Evolutionary conservation across 257 asterid genomes (phyloP).

Genomic region (Nicotiana sylvestris): DNA sequence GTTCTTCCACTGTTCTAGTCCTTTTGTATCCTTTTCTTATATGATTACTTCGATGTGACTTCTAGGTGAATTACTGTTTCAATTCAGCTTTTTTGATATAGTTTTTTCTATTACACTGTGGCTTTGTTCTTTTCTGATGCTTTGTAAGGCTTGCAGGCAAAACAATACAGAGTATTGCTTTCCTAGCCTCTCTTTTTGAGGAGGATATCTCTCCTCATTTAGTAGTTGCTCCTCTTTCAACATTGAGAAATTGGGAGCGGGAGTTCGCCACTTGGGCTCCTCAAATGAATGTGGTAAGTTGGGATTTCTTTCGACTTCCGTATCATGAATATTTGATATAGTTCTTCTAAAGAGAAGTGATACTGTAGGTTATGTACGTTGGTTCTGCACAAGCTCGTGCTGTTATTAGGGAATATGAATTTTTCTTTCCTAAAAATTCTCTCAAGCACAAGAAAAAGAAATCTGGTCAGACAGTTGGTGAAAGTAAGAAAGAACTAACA

Average conservation of each 20-base stretch:
- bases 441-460: conserved; percentile 84
- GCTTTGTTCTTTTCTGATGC: conserved; percentile 15
- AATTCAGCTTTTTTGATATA: neutral
- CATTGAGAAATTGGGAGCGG: conserved; percentile 97
- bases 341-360: conserved; percentile 28
- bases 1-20: conserved; percentile 7
- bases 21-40: neutral
- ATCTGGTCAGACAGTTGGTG: conserved; percentile 53
- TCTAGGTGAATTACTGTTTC: neutral
- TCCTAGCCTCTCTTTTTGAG: conserved; percentile 83
- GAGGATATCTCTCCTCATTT: conserved; percentile 79
- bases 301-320: neutral
- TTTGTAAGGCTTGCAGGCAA: conserved; percentile 56
- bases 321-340: conserved; percentile 9
- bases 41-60: neutral
- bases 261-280: conserved; percentile 99
- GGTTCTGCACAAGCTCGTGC: conserved; percentile 79
- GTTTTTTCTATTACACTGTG: neutral
- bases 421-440: conserved; percentile 67
- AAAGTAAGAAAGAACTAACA: conserved; percentile 80
- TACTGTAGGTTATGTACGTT: conserved; percentile 86
- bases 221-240: conserved; percentile 95
- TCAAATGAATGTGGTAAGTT: conserved; percentile 95
- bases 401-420: conserved; percentile 78
- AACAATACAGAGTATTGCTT: conserved; percentile 96